These are phyloP conservation scores for Claviceps arundinis DNA, from an alignment of 2,329 filamentous ascomycete species.

Conservation along the genomic window DNA sequence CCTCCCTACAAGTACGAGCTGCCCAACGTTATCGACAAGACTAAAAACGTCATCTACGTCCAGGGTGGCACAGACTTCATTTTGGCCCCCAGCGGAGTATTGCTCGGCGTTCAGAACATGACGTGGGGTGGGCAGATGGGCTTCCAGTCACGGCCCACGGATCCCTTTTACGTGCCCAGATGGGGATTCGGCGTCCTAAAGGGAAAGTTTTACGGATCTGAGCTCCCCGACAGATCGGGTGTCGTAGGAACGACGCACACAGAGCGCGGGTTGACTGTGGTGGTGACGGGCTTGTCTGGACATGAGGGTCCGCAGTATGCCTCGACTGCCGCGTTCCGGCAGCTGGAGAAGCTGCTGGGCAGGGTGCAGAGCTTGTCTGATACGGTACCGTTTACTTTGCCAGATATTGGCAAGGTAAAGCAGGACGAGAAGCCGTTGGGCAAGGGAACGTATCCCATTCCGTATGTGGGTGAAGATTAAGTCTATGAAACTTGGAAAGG, in stretches of 20 bases:
- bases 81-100: conserved; percentile 53
- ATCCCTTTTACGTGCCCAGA: conserved; percentile 53
- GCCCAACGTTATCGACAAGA: conserved; percentile 59
- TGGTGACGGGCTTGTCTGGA: conserved; percentile 48
- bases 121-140: conserved; percentile 62
- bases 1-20: conserved; percentile 45
- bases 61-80: conserved; percentile 61
- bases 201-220: conserved; percentile 23
- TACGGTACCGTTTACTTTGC: conserved; percentile 22
- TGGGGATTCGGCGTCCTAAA: conserved; percentile 29
- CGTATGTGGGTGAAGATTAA: conserved; percentile 5
- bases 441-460: conserved; percentile 12
- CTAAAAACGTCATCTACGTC: conserved; percentile 58
- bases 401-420: conserved; percentile 8
- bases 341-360: conserved; percentile 64
- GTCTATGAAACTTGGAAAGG: no score
- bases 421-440: conserved; percentile 11
- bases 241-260: conserved; percentile 57
- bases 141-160: conserved; percentile 46
- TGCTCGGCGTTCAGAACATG: conserved; percentile 68
- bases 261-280: conserved; percentile 64
- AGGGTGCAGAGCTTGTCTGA: conserved; percentile 43
- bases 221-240: conserved; percentile 45
- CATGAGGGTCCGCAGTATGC: conserved; percentile 59
- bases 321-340: conserved; percentile 54